Percentiles rank a stretch among this genome's conserved stretches.
phyloP scores from a whole-genome alignment of 2,329 filamentous ascomycete species.

The Mycosphaerella sp. region DNA sequence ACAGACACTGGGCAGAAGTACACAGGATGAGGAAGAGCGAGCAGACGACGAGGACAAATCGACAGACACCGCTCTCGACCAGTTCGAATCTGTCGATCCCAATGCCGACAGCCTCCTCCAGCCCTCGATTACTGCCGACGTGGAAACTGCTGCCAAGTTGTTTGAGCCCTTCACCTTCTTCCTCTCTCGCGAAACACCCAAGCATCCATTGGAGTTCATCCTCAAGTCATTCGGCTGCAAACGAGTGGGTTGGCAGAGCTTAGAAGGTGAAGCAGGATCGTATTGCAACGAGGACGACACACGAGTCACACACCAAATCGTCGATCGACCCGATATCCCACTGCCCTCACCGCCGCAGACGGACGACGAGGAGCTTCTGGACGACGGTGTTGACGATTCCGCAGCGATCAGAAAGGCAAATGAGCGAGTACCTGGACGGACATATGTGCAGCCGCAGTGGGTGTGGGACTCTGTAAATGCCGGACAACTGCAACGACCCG shows the following conservation, averaged over 20 bases:
- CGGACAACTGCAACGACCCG: constrained; percentile 76
- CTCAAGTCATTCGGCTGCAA: constrained; percentile 93
- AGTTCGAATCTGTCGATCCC: constrained; percentile 76
- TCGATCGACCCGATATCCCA: constrained; percentile 73
- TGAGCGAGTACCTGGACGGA: constrained; percentile 78
- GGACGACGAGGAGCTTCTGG: constrained; percentile 40
- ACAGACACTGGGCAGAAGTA: constrained; percentile 22
- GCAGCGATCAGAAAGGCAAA: constrained; percentile 41
- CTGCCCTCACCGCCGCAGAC: constrained; percentile 36
- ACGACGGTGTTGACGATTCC: constrained; percentile 55
- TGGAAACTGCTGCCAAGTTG: constrained; percentile 61
- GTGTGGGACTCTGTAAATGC: constrained; percentile 97
- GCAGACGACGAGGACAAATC: constrained; percentile 12
- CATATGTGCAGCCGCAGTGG: constrained; percentile 96
- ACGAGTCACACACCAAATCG: constrained; percentile 90
- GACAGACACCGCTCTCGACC: constrained; percentile 60
- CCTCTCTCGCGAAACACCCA: constrained; percentile 86
- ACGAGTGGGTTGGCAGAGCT: constrained; percentile 87
- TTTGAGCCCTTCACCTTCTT: constrained; percentile 88
- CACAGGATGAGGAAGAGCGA: constrained; percentile 26
- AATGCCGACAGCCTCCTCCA: constrained; percentile 83
- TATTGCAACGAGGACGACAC: constrained; percentile 86
- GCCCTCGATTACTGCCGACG: constrained; percentile 55
- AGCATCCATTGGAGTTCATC: constrained; percentile 85
- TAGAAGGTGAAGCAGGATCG: constrained; percentile 75